Base-by-base conservation (phyloP, 176 grass and related monocot genomes). In the Chrysopogon serrulatus region DNA sequence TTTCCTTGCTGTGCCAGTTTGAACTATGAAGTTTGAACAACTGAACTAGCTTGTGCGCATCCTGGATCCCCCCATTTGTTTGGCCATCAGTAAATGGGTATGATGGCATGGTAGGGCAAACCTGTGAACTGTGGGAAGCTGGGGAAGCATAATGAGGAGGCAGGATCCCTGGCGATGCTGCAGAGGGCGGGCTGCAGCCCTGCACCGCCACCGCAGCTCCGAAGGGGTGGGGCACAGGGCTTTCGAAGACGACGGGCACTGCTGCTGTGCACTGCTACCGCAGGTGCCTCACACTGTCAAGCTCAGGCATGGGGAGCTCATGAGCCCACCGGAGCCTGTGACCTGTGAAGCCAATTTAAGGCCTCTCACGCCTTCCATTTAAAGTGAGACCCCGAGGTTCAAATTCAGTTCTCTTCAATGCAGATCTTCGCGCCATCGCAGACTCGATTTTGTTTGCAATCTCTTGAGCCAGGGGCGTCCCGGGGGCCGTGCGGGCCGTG, bases 281-380 rank as follows among this genome's bases (percentile, higher is more conserved):
- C 41, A 78, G 81, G 76, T 65, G 26, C 34, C 37, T 71, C 49
- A 68, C 66, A 57, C 66, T 39, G 65, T 17, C 51, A 10, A 8
- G 73, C 83, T 17, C 51, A 10, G 13, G 73, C 83, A 88, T 79
- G 87, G 24, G 68, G 78, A 81, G 51, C 63, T 65, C 83, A 72
- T 35, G 88, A 82, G 62, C 41, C 77, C 24, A 45, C 56, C 56
- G 36, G 68, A 59, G 75, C 68, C 80, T 6, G 43, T 11, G 23
- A 3, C 3, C 23, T 61, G 77, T 85, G 87, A 89, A 85, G 12
- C 82, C 31, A 79, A 81, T 69, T 85, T 41, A 85, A 64, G 30
- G 28, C 73, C 3, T 39, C 76, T 79, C 76, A 71, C 49, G 51
- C 79, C 28, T n/a, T 81, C 41, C 63, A 23, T 64, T 71, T 42